Evolutionary conservation across 805 yeast species (phyloP).

Genomic region (Torulaspora franciscae): DNA sequence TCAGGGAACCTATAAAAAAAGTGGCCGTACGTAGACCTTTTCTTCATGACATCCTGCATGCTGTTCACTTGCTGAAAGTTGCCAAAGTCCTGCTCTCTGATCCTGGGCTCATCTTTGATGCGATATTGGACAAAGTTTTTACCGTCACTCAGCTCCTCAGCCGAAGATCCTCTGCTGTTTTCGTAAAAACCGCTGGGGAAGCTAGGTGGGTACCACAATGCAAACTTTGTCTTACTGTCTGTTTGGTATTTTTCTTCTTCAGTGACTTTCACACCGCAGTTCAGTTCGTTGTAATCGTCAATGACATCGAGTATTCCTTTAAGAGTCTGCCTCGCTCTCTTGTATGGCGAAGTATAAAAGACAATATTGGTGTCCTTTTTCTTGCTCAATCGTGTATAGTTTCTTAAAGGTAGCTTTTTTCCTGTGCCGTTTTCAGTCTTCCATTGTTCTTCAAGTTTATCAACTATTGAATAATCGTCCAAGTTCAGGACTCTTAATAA

Average conservation of each 20-base stretch:
- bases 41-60: conserved; percentile 79
- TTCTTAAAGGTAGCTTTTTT: conserved; percentile 17
- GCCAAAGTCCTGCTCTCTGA: conserved; percentile 94
- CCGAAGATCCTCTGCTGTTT: conserved; percentile 18
- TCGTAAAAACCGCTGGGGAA: conserved; percentile 30
- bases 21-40: conserved; percentile 82
- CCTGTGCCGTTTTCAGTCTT: conserved; percentile 2
- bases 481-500: conserved; percentile 33
- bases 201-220: conserved; percentile 28
- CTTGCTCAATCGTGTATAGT: conserved; percentile 34
- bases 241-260: conserved; percentile 27
- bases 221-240: conserved; percentile 25
- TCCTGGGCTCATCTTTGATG: conserved; percentile 80
- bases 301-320: conserved; percentile 60
- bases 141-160: conserved; percentile 3
- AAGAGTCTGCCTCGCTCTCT: conserved; percentile 79
- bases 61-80: conserved; percentile 76
- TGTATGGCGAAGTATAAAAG: conserved; percentile 83
- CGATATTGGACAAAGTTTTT: conserved; percentile 44
- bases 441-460: conserved; percentile 22
- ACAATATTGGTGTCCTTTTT: conserved; percentile 53
- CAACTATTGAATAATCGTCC: conserved; percentile 22
- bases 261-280: conserved; percentile 24
- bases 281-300: conserved; percentile 32
- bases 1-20: conserved; percentile 85